Conservation (phyloP, 2,329 filamentous ascomycete genomes). For the Colletotrichum somersetense region DNA sequence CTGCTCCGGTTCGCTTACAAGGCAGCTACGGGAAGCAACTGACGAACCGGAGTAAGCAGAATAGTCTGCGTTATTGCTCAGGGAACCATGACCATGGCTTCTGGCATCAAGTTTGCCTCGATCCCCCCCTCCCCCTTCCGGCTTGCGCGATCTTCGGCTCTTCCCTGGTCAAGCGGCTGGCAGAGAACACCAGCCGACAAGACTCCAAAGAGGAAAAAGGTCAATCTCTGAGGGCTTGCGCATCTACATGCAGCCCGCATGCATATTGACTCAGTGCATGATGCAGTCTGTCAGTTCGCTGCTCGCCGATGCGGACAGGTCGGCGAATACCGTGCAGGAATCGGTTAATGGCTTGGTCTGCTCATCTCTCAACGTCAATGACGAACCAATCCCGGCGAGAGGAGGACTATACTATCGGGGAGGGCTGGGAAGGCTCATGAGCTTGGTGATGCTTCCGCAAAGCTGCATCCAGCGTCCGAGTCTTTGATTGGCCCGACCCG, state of each 20-base stretch:
- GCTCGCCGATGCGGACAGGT: conserved; percentile 30
- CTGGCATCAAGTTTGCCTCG: conserved; percentile 16
- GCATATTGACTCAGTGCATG: conserved; percentile 40
- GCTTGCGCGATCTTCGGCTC: conserved; percentile 40
- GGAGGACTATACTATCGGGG: background rate
- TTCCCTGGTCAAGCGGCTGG: conserved; percentile 20
- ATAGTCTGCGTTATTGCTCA: conserved; percentile 16
- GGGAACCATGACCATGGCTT: conserved; percentile 31
- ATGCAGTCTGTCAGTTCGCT: conserved; percentile 34
- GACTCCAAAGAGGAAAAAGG: conserved; percentile 32
- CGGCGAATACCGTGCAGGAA: conserved; percentile 35
- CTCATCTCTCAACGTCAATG: conserved; percentile 24
- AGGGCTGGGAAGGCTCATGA: conserved; percentile 35
- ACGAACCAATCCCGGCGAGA: conserved; percentile 21
- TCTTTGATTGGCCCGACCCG: conserved; percentile 28
- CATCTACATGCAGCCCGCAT: conserved; percentile 36
- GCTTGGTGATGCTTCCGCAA: conserved; percentile 37
- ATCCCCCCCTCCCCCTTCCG: conserved; percentile 34
- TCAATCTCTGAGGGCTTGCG: conserved; percentile 22
- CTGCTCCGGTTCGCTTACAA: conserved; percentile 8
- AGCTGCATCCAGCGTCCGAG: conserved; percentile 23
- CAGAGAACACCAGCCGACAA: conserved; percentile 2
- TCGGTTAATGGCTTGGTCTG: conserved; percentile 17
- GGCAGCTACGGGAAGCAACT: conserved; percentile 17
- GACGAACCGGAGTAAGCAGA: conserved; percentile 27